A percentile compares a stretch with the other conserved stretches of the same genome.
These are phyloP conservation scores for Nigrospora oryzae DNA, from an alignment of 2,329 filamentous ascomycete species.

Conservation along the genomic window DNA sequence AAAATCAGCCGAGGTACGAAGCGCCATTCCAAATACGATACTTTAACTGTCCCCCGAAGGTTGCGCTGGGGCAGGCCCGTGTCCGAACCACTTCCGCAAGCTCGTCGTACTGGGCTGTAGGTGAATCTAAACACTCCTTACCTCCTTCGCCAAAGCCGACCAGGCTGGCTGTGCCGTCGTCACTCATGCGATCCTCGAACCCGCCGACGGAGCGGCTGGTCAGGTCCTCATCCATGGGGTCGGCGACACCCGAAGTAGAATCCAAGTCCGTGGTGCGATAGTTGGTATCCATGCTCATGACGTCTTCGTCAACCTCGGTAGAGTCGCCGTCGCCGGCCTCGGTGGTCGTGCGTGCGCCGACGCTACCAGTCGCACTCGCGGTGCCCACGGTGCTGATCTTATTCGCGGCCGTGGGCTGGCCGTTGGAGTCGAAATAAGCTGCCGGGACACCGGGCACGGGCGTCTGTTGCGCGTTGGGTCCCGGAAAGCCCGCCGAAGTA, in stretches of 20 bases:
- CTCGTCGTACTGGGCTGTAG: too few species aligned
- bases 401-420: slow-evolving; percentile 58
- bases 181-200: slow-evolving; percentile 69
- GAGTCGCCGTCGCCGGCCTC: slow-evolving; percentile 49
- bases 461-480: slow-evolving; percentile 23
- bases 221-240: slow-evolving; percentile 28
- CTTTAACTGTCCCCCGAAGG: too few species aligned
- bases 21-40: too few species aligned
- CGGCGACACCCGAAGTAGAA: slow-evolving; percentile 21
- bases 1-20: too few species aligned
- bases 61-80: too few species aligned
- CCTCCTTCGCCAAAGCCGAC: slow-evolving; percentile 84
- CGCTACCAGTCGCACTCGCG: slow-evolving; percentile 77
- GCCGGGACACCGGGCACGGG: slow-evolving; percentile 22
- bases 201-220: slow-evolving; percentile 38
- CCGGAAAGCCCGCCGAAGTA: slow-evolving; percentile 38
- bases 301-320: slow-evolving; percentile 52
- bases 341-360: slow-evolving; percentile 48
- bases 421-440: slow-evolving; percentile 74
- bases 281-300: slow-evolving; percentile 61
- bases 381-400: slow-evolving; percentile 88
- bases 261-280: slow-evolving; percentile 50
- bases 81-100: too few species aligned
- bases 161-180: slow-evolving; percentile 74
- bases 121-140: too few species aligned